These are phyloP conservation scores for Pseudohyphozyma bogoriensis DNA, from an alignment of 768 basidiomycete species.

Conservation along the genomic window DNA sequence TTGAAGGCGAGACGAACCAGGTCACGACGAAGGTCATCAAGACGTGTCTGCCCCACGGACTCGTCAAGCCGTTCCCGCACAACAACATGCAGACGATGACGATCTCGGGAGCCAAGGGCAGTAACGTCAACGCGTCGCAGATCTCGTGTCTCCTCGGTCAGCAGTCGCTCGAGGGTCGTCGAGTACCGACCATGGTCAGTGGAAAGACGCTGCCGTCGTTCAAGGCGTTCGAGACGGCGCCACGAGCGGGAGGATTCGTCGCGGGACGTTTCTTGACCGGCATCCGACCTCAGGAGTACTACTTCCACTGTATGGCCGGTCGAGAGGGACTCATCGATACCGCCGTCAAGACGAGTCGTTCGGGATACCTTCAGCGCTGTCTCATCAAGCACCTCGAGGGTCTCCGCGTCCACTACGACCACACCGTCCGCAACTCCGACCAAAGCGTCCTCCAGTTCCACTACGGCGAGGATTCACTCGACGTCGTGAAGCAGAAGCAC, in stretches of 20 bases:
- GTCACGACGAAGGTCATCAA: slow-evolving; percentile 86
- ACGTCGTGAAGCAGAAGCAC: slow-evolving; percentile 96
- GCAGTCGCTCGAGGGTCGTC: slow-evolving; percentile 94
- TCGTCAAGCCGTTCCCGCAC: slow-evolving; percentile 87
- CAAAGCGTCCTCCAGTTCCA: slow-evolving; percentile 87
- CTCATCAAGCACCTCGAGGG: slow-evolving; percentile 98
- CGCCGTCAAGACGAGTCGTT: slow-evolving; percentile 96
- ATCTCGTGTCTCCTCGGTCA: slow-evolving; percentile 98
- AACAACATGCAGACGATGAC: slow-evolving; percentile 99
- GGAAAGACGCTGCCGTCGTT: slow-evolving; percentile 97
- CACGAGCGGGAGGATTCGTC: slow-evolving; percentile 95
- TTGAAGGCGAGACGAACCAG: slow-evolving; percentile 65
- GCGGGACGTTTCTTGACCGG: slow-evolving; percentile 98
- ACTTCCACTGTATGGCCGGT: slow-evolving; percentile 99
- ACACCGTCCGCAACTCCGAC: slow-evolving; percentile 93
- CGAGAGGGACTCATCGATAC: slow-evolving; percentile 98
- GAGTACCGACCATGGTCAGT: slow-evolving; percentile 97
- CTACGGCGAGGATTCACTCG: slow-evolving; percentile 92
- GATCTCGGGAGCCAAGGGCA: slow-evolving; percentile 93
- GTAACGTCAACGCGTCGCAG: slow-evolving; percentile 90
- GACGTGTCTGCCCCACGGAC: slow-evolving; percentile 69
- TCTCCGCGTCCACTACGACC: slow-evolving; percentile 90
- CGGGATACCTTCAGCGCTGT: slow-evolving; percentile 94
- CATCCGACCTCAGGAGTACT: slow-evolving; percentile 96
- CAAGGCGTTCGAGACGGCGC: slow-evolving; percentile 92